These are phyloP conservation scores for Extremus antarcticus DNA, from an alignment of 495 filamentous ascomycete species.

Conservation along the genomic window DNA sequence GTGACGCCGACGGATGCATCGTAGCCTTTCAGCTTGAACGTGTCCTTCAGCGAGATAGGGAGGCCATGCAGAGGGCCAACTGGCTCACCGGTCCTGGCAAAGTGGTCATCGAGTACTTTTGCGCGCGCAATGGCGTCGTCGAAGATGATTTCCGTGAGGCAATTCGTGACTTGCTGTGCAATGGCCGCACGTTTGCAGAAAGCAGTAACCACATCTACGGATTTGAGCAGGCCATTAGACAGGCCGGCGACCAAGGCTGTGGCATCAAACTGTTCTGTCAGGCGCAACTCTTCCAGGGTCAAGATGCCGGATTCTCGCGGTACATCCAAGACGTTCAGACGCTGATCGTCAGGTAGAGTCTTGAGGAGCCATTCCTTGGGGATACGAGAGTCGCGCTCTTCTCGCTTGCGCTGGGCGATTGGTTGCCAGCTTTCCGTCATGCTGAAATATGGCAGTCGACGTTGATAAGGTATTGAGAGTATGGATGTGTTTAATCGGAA, in stretches of 20 bases:
- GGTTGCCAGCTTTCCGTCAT: constrained; percentile 27
- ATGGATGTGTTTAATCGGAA: too few relatives aligned
- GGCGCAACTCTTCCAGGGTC: constrained; percentile 40
- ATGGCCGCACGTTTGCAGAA: constrained; percentile 48
- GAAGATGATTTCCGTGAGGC: constrained; percentile 35
- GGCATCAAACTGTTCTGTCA: constrained; percentile 49
- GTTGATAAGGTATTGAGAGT: too few relatives aligned
- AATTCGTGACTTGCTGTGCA: constrained; percentile 33
- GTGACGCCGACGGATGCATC: constrained; percentile 30
- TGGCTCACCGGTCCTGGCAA: constrained; percentile 23
- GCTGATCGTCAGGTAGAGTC: constrained; percentile 10
- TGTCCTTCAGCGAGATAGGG: constrained; percentile 33
- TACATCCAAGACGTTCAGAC: constrained; percentile 23
- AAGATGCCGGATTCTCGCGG: constrained; percentile 36
- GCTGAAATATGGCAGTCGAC: too few relatives aligned
- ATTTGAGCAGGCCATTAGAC: constrained; percentile 35
- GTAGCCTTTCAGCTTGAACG: constrained; percentile 29
- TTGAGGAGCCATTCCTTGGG: constrained; percentile 28
- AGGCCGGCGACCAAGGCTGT: constrained; percentile 41
- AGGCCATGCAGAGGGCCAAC: constrained; percentile 32
- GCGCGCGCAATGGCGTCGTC: constrained; percentile 27
- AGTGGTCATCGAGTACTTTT: constrained; percentile 26
- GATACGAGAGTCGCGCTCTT: constrained; percentile 26
- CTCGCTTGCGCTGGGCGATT: constrained; percentile 28
- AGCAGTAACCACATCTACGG: constrained; percentile 44